A percentile compares a stretch with the other conserved stretches of the same genome.
phyloP scores from a whole-genome alignment of 2,329 filamentous ascomycete genomes.

The Talaromyces islandicus region DNA sequence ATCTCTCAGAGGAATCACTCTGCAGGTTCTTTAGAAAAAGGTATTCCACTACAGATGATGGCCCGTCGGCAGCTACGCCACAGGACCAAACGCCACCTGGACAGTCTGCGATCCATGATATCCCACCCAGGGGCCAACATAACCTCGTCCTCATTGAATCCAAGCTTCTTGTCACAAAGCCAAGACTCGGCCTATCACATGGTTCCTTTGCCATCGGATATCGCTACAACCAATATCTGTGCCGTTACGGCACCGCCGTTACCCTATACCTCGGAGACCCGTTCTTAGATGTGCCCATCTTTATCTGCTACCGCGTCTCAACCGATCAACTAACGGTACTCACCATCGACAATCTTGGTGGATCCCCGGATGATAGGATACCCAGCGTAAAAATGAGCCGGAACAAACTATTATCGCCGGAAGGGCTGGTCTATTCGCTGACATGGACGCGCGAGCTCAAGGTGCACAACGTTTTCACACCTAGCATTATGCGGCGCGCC shows the following conservation, averaged over 20 bases:
- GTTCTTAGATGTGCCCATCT: background rate
- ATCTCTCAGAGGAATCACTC: background rate
- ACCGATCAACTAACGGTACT: background rate
- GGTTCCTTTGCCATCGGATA: background rate
- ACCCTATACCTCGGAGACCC: background rate
- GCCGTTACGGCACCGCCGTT: background rate
- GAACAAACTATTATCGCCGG: background rate
- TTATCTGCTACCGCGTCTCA: background rate
- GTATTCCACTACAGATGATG: background rate
- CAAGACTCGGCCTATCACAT: background rate
- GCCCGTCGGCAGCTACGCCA: too few species aligned
- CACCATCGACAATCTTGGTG: background rate
- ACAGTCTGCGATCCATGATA: too few species aligned
- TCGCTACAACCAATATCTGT: background rate
- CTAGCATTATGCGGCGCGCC: background rate
- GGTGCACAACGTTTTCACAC: background rate
- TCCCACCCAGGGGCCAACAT: too few species aligned
- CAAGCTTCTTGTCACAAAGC: background rate
- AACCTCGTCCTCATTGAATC: background rate
- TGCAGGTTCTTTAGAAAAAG: background rate
- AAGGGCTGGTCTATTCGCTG: background rate
- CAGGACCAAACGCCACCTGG: too few species aligned
- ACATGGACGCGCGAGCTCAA: background rate
- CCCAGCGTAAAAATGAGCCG: background rate
- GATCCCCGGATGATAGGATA: fast-evolving